phyloP scores from a whole-genome alignment of 805 yeast genomes.

The Torulaspora quercuum region DNA sequence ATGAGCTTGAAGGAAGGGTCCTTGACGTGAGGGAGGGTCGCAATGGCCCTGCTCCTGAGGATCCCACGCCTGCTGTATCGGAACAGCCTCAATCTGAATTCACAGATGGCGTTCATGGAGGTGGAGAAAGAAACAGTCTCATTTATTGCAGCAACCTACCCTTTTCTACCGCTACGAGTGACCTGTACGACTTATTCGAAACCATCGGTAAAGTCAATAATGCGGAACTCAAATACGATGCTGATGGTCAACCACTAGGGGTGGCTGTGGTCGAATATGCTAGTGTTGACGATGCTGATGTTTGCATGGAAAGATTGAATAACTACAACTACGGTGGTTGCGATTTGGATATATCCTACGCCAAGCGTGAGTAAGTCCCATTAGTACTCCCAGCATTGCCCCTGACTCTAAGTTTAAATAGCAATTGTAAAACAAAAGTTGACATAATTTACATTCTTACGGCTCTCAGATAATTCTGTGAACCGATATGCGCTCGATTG shows the following conservation, averaged over 20 bases:
- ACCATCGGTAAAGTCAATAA: slow-evolving; percentile 70
- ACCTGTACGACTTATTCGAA: slow-evolving; percentile 79
- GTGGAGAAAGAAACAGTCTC: slow-evolving; percentile 56
- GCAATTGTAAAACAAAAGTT: slow-evolving; percentile 6
- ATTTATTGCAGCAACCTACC: slow-evolving; percentile 80
- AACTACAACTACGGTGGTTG: slow-evolving; percentile 84
- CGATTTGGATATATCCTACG: slow-evolving; percentile 65
- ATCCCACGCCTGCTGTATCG: slow-evolving; percentile 15
- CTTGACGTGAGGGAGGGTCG: slow-evolving; percentile 77
- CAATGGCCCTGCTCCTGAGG: slow-evolving; percentile 18
- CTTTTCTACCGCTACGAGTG: slow-evolving; percentile 81
- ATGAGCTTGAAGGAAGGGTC: slow-evolving; percentile 68
- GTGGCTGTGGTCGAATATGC: slow-evolving; percentile 80
- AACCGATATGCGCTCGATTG: neutral
- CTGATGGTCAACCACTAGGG: slow-evolving; percentile 70
- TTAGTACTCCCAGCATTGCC: too few relatives aligned
- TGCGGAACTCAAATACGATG: slow-evolving; percentile 70
- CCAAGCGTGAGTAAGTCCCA: slow-evolving; percentile 35
- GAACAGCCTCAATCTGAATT: slow-evolving; percentile 44
- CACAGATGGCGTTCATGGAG: slow-evolving; percentile 60
- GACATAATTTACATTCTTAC: too few relatives aligned
- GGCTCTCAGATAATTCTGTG: neutral
- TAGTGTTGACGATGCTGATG: slow-evolving; percentile 61
- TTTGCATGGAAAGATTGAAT: slow-evolving; percentile 70
- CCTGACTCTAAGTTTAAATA: neutral